phyloP scores from a whole-genome alignment of 2,329 filamentous ascomycete species.

The Aureobasidium sp. region DNA sequence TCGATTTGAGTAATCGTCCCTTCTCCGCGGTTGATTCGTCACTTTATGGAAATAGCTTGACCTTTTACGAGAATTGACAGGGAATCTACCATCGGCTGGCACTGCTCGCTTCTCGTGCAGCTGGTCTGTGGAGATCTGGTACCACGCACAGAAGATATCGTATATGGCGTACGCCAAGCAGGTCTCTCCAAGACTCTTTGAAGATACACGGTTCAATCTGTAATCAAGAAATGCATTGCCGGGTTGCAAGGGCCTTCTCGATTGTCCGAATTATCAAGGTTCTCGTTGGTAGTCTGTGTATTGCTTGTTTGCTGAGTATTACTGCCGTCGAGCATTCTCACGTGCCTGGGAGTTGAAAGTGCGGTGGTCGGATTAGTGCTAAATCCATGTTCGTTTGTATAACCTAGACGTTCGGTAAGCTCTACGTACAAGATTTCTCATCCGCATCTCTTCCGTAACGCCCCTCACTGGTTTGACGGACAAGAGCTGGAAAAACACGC shows the following conservation, averaged over 20 bases:
- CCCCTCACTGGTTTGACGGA: constrained; percentile 1
- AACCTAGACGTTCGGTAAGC: neutral
- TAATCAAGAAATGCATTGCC: neutral
- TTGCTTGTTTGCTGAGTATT: neutral
- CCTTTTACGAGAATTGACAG: neutral
- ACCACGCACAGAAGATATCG: neutral
- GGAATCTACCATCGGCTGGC: neutral
- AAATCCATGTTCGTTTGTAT: neutral
- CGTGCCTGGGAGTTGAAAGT: neutral
- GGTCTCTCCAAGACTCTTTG: too few species aligned
- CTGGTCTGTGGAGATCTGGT: neutral
- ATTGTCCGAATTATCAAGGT: neutral
- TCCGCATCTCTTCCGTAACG: constrained; percentile 1
- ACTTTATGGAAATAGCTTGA: neutral
- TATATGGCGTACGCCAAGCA: neutral
- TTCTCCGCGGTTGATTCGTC: constrained; percentile 2
- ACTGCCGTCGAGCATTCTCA: neutral
- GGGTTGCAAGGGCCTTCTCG: neutral
- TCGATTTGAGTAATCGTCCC: neutral
- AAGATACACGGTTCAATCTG: neutral
- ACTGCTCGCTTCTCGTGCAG: neutral
- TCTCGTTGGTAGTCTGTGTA: neutral
- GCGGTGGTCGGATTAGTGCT: neutral
- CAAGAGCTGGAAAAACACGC: constrained; percentile 8
- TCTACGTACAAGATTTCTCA: neutral